Conservation (phyloP, 2,329 filamentous ascomycete species). For the Alternaria viburni region DNA sequence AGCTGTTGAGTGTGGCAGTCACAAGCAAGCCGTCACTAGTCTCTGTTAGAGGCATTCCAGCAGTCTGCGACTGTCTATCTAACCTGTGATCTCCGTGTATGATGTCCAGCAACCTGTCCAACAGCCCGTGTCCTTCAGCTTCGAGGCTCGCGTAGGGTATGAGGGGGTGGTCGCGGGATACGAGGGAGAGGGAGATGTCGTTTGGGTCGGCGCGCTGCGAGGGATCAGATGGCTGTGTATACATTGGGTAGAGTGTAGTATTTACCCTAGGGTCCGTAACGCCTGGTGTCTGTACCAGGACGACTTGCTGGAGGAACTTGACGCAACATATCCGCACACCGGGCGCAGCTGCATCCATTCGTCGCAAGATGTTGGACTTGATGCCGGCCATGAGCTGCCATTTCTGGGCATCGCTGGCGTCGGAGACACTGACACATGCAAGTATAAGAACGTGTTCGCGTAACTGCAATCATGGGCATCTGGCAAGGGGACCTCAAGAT, state of each 20-base stretch:
- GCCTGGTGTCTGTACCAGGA: conserved; percentile 89
- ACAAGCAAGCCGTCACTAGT: conserved; percentile 83
- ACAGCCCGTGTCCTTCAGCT: conserved; percentile 86
- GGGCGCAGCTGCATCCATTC: conserved; percentile 81
- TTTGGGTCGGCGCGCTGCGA: conserved; percentile 72
- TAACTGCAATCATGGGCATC: conserved; percentile 21
- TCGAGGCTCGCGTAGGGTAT: conserved; percentile 83
- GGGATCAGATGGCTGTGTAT: conserved; percentile 27
- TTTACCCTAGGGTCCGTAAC: conserved; percentile 83
- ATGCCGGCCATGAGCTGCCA: conserved; percentile 91
- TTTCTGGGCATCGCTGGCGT: conserved; percentile 77
- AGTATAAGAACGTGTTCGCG: conserved; percentile 41
- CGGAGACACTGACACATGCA: conserved; percentile 72
- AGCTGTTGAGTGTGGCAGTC: conserved; percentile 87
- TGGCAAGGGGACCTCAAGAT: conserved; percentile 18
- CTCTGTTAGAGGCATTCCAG: conserved; percentile 32
- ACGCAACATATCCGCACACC: conserved; percentile 91
- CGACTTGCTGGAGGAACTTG: conserved; percentile 94
- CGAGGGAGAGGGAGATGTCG: conserved; percentile 85
- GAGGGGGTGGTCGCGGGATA: conserved; percentile 81
- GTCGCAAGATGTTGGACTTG: conserved; percentile 84
- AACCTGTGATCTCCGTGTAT: conserved; percentile 88
- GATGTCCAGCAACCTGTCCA: conserved; percentile 84
- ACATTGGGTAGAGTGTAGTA: conserved; percentile 8
- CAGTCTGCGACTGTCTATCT: conserved; percentile 42